Base-by-base conservation (phyloP, 2,329 filamentous ascomycete genomes). In the Periconia sp. region DNA sequence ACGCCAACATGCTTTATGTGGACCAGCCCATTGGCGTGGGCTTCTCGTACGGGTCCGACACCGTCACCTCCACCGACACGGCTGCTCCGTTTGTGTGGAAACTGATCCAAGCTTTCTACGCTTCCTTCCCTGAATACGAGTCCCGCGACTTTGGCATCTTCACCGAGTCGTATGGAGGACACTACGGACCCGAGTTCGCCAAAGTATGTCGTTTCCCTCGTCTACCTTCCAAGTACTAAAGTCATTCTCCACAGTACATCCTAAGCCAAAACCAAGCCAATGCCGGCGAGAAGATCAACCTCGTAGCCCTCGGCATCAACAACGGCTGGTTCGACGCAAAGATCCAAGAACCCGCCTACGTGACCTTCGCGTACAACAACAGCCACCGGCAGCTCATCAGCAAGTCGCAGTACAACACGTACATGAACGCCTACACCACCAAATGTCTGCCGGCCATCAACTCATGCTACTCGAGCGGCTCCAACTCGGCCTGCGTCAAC, bases 1-100 rank as follows among this genome's bases (percentile, higher is more conserved):
- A 68, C 27, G 64, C 66, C 20, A 66, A 69, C 48, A 69, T 69
- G 70, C 78, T 90, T n/a, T 89, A 87, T 70, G 81, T 90, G 60
- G 86, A 90, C 62, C 85, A 89, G 69, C 87, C 83, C 8, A 80
- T 78, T 17, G 80, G 84, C 53, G 80, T 83, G 3, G 83, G 84
- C 2, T 84, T 85, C 65, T 83, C 79, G 30, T 85, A 84, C 61
- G 82, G 81, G 10, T 84, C 82, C 2, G 82, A 80, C 57, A 77
- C 76, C 6, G 78, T 81, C 5, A 81, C 80, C 59, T 74, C 79
- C 10, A 84, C 81, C 6, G 57, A 71, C 10, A 72, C 68, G 55
- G 81, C 82, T 10, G 82, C 82, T 11, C 81, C 81, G 0, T 80
- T 80, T 55, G 82, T 85, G 67, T 85, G 81, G 79, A 81, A 80